These are phyloP conservation scores for Sabuloglossum arenarium DNA, from an alignment of 495 filamentous ascomycete genomes.

Conservation along the genomic window DNA sequence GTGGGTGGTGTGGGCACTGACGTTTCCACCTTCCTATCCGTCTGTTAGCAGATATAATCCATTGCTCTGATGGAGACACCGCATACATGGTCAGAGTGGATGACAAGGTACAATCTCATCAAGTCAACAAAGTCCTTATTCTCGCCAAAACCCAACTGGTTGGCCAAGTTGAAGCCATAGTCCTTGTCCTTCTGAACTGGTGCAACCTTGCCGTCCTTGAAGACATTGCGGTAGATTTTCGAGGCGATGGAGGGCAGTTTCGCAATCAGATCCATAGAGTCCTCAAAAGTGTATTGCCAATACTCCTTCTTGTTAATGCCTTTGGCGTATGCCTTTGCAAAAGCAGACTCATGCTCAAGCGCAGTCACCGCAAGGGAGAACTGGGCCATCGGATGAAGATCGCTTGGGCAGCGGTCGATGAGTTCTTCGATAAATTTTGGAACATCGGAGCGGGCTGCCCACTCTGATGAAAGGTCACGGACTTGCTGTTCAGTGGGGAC, in stretches of 20 bases:
- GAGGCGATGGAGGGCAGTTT: conserved; percentile 97
- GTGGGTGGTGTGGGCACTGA: conserved; percentile 95
- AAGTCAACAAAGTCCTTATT: conserved; percentile 97
- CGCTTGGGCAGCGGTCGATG: conserved; percentile 95
- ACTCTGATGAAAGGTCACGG: conserved; percentile 89
- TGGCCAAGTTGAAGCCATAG: conserved; percentile 94
- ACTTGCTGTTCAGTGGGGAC: conserved; percentile 95
- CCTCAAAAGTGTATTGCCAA: conserved; percentile 98
- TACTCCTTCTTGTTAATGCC: conserved; percentile 98
- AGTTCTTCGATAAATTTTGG: conserved; percentile 97
- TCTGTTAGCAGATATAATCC: background rate
- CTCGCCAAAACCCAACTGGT: conserved; percentile 87
- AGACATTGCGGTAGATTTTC: conserved; percentile 98
- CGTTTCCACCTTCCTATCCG: conserved; percentile 71
- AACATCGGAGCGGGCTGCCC: conserved; percentile 89
- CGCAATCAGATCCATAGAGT: conserved; percentile 98
- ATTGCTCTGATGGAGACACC: background rate
- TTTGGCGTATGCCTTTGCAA: conserved; percentile 95
- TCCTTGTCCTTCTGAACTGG: conserved; percentile 94
- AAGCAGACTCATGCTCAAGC: conserved; percentile 92
- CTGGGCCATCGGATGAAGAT: conserved; percentile 99
- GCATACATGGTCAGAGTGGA: conserved; percentile 70
- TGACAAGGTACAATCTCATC: conserved; percentile 94
- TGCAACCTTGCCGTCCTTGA: conserved; percentile 97
- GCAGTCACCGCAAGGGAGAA: conserved; percentile 95